Evolutionary conservation across 2,329 filamentous ascomycete genomes (phyloP), one percentile per base, ranked within the genome.

Genomic region (Aspergillus quadrilineatus): DNA sequence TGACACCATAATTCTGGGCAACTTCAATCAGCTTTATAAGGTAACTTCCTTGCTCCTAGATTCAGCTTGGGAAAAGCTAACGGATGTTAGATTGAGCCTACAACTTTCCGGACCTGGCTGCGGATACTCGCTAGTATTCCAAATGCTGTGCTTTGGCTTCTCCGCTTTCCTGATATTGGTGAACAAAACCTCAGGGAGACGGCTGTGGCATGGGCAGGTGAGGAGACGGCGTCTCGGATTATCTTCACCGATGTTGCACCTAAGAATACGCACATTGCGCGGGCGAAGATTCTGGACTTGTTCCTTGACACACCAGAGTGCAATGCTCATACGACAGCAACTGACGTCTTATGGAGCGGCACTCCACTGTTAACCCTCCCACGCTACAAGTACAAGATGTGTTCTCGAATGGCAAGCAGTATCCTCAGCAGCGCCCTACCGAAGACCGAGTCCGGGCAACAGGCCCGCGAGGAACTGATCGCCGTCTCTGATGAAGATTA

Each of bases 11-110:
- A 97, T 99, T 65, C 82, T 99, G 57, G 94, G 91, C 6, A 99
- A 99, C 74, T 99, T 99, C 76, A 99, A 99, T 70, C 94, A 99
- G 73, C 80, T 99, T 32, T 99, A 99, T 78, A 99, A 99, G 86
- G 92, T 94, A 79, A 29, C 15, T 22, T 2, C 14, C 5, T 36
- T 29, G 9, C 44, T 62, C 55, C 14, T 41, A 1, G 39, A 14
- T 37, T 47, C 2, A 14, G 28, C n/a, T 4, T 30, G 15, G 4
- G 12, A 15, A n/a, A 36, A 30, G n/a, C 37, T 48, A 44, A 47
- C 22, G 4, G 17, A 6, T 6, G 4, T 10, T 15, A 96, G 92
- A 97, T 99, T 74, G 94, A 99, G 65, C 94, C 94, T 1, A 95
- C 92, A 3, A 97, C 92, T 6, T 97, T 97, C 76, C 89, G 94